Evolutionary conservation across 2,329 filamentous ascomycete genomes (phyloP).

Genomic region (Penicillium sp.): DNA sequence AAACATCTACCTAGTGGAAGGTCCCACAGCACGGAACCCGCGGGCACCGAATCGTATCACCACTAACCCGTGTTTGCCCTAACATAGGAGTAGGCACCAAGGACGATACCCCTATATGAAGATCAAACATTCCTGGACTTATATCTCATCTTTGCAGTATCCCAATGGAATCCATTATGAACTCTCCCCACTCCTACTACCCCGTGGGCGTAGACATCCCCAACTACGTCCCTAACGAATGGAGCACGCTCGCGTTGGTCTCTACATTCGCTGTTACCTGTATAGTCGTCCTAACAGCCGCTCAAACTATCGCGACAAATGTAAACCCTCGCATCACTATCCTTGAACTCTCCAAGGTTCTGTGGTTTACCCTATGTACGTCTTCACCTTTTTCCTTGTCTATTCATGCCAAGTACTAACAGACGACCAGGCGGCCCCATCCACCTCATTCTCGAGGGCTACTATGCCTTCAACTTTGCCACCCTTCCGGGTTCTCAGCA

Average conservation of each 20-base stretch:
- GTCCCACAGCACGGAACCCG: no score
- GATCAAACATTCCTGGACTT: no score
- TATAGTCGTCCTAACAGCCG: neutral
- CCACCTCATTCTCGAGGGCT: slow-evolving; percentile 77
- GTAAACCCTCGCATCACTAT: neutral
- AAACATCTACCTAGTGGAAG: no score
- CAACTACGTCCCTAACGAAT: neutral
- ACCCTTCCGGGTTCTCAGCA: slow-evolving; percentile 62
- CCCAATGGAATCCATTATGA: neutral
- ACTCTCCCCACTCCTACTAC: neutral
- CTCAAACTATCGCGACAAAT: neutral
- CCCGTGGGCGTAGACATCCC: neutral
- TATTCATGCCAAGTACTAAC: neutral
- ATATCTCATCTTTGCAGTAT: neutral
- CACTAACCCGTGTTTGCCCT: no score
- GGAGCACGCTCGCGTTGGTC: neutral
- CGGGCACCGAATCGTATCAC: no score
- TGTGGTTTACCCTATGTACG: neutral
- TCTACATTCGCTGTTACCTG: neutral
- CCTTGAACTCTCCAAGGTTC: neutral
- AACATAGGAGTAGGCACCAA: no score
- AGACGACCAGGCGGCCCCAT: slow-evolving; percentile 41
- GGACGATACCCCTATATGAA: no score
- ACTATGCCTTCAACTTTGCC: slow-evolving; percentile 67
- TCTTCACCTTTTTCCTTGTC: neutral